Conservation (phyloP, 129 eudicot species). For the Arctium lappa region DNA sequence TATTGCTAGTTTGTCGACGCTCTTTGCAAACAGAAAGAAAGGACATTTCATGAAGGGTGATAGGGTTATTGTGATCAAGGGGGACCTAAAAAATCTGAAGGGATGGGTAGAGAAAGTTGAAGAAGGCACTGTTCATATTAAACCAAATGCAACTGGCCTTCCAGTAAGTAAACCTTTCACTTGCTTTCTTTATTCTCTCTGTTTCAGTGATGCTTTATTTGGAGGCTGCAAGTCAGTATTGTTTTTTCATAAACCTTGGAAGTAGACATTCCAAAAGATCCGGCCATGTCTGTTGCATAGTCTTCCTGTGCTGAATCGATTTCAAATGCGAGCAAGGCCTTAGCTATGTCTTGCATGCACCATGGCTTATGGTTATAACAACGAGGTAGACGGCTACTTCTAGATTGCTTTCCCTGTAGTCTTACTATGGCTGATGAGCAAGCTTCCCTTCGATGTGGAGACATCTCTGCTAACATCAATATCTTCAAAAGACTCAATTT, state of each 20-base stretch:
- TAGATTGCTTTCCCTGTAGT: no score
- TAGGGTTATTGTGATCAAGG: conserved; percentile 76
- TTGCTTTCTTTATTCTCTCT: neutral
- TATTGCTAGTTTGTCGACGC: conserved; percentile 65
- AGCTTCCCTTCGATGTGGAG: no score
- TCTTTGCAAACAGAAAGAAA: conserved; percentile 85
- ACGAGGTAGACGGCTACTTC: no score
- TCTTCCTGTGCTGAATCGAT: neutral
- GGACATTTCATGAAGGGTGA: conserved; percentile 99
- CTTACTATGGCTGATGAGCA: no score
- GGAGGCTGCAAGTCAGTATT: neutral
- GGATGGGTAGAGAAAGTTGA: conserved; percentile 94
- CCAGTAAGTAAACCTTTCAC: conserved; percentile 42
- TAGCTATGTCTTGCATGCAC: no score
- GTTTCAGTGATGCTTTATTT: neutral
- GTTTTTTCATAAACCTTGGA: neutral
- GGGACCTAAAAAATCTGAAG: conserved; percentile 80
- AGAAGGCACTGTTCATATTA: conserved; percentile 90
- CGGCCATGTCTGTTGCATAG: neutral
- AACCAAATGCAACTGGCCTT: conserved; percentile 71
- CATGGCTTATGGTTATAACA: no score
- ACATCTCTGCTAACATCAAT: no score
- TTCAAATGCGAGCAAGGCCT: no score
- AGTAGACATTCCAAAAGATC: neutral
- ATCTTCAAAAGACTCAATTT: no score